A percentile compares a stretch with the other conserved stretches of the same genome.
Evolutionary conservation across 2,329 filamentous ascomycete genomes (phyloP).

Genomic region (Colletotrichum liaoningense): DNA sequence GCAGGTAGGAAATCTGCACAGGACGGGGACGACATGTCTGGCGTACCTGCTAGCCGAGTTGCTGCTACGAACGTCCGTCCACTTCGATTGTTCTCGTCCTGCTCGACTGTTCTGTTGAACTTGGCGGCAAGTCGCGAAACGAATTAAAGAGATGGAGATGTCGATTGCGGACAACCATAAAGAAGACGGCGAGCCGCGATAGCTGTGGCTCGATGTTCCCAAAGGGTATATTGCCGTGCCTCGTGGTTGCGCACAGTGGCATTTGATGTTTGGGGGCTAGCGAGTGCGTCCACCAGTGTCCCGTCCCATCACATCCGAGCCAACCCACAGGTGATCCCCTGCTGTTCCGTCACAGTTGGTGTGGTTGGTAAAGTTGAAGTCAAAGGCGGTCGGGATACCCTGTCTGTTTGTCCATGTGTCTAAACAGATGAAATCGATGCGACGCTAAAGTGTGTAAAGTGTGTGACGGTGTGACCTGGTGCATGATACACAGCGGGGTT

Average conservation of each 20-base stretch:
- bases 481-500: constrained; percentile 31
- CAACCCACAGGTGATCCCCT: constrained; percentile 1
- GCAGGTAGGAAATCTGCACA: constrained; percentile 15
- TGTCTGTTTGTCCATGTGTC: constrained; percentile 3
- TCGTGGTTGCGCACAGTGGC: background rate
- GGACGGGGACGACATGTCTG: constrained; percentile 23
- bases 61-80: background rate
- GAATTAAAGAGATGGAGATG: background rate
- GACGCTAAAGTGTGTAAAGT: constrained; percentile 17
- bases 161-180: background rate
- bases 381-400: constrained; percentile 4
- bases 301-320: constrained; percentile 11
- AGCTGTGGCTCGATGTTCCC: constrained; percentile 16
- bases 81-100: background rate
- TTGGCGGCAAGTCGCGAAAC: background rate
- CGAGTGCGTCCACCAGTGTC: background rate
- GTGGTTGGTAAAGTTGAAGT: background rate
- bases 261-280: background rate
- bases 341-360: constrained; percentile 6
- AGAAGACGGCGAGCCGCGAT: background rate
- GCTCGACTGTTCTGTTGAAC: background rate
- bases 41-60: constrained; percentile 11
- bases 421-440: constrained; percentile 26
- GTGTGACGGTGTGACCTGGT: constrained; percentile 21
- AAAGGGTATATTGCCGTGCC: background rate